A percentile compares a stretch with the other conserved stretches of the same genome.
phyloP scores from a whole-genome alignment of 169 alveolate species.

The Babesia bigemina region DNA sequence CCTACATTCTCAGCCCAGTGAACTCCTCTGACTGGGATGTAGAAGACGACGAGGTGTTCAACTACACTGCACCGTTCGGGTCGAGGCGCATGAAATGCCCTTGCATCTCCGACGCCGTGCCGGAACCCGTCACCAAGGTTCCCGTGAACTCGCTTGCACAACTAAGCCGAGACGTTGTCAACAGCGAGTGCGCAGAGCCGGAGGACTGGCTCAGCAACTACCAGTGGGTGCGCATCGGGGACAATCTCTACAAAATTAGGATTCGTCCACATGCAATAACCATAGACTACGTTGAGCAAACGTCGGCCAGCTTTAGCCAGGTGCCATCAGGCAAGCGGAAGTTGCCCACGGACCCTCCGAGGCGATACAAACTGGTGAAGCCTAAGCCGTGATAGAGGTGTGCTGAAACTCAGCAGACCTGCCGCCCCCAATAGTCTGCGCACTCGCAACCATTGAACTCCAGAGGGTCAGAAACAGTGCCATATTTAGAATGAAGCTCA shows the following conservation, averaged over 20 bases:
- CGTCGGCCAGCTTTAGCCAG: conserved; percentile 51
- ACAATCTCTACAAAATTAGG: conserved; percentile 41
- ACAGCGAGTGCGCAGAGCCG: conserved; percentile 32
- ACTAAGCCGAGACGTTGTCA: conserved; percentile 13
- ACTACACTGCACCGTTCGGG: not conserved
- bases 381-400: conserved; percentile 1
- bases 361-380: conserved; percentile 47
- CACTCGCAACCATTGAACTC: too few species aligned
- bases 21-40: not conserved
- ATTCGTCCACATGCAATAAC: conserved; percentile 38
- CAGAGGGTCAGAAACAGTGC: too few species aligned
- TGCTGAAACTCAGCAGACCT: not conserved
- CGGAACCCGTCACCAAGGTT: conserved; percentile 28
- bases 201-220: conserved; percentile 44
- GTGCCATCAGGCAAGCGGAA: conserved; percentile 45
- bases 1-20: conserved; percentile 40
- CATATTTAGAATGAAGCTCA: too few species aligned
- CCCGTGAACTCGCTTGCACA: not conserved
- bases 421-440: too few species aligned
- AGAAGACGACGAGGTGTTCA: not conserved
- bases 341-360: conserved; percentile 66
- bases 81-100: conserved; percentile 14
- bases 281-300: conserved; percentile 61
- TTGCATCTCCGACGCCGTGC: not conserved
- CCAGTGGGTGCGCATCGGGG: conserved; percentile 40